Conservation (phyloP, 2,329 filamentous ascomycete genomes). For the Fusarium anthophilum region DNA sequence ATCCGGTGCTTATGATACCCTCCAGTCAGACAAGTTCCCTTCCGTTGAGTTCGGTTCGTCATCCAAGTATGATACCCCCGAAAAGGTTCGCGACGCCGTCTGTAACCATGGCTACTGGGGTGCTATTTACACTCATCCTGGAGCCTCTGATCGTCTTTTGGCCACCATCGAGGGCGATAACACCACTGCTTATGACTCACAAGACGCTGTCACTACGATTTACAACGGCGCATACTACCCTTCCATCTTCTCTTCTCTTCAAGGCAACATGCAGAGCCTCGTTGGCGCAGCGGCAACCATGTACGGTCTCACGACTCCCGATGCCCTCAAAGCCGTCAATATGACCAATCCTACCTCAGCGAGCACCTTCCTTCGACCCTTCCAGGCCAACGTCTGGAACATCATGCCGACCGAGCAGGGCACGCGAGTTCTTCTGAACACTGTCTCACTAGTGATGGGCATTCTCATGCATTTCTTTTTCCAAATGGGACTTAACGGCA, state of each 20-base stretch:
- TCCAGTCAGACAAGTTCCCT: neutral
- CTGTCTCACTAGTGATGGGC: neutral
- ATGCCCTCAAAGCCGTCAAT: neutral
- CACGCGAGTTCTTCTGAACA: neutral
- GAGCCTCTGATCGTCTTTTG: neutral
- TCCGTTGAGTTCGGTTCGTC: neutral
- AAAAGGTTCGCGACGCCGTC: neutral
- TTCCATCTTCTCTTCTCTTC: neutral
- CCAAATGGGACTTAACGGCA: neutral
- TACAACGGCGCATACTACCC: neutral
- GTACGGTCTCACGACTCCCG: neutral
- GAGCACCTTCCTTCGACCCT: neutral
- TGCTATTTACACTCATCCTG: neutral
- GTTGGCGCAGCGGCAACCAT: neutral
- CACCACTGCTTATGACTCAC: neutral
- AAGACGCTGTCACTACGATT: neutral
- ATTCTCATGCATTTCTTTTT: constrained; percentile 3
- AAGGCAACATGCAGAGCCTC: neutral
- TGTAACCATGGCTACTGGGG: neutral
- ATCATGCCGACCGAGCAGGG: neutral
- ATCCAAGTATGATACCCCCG: neutral
- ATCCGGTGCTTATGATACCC: neutral
- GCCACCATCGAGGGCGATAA: neutral
- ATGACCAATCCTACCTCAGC: neutral
- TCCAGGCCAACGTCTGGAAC: neutral